A percentile compares a stretch with the other conserved stretches of the same genome.
phyloP scores from a whole-genome alignment of 441 rosid genomes.

The Metrosideros polymorpha region DNA sequence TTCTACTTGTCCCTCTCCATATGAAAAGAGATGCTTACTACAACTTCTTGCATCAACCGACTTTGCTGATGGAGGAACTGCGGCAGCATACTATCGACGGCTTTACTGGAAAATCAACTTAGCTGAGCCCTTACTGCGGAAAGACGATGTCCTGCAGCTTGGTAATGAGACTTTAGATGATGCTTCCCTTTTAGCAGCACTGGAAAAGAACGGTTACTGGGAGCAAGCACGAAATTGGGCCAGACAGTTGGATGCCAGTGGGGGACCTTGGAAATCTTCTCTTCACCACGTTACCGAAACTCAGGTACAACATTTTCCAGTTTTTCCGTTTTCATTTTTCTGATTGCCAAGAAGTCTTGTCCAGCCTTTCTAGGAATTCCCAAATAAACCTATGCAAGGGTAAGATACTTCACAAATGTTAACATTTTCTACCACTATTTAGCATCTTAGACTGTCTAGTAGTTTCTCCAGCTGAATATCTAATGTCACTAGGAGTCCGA shows the following conservation, averaged over 20 bases:
- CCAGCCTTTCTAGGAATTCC: not conserved
- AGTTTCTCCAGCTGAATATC: not conserved
- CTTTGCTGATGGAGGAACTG: conserved; percentile 91
- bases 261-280: conserved; percentile 84
- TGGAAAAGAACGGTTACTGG: conserved; percentile 88
- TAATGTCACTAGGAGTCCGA: not conserved
- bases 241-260: conserved; percentile 84
- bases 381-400: not conserved
- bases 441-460: not conserved
- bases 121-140: conserved; percentile 84
- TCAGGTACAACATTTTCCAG: conserved; percentile 50
- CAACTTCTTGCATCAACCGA: conserved; percentile 91
- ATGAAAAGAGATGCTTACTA: conserved; percentile 91
- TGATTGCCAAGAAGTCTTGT: not conserved
- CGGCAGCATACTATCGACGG: conserved; percentile 66
- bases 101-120: conserved; percentile 94
- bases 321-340: not conserved
- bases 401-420: not conserved
- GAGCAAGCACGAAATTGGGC: conserved; percentile 99
- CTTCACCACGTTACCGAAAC: conserved; percentile 92
- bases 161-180: conserved; percentile 90
- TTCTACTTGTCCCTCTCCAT: conserved; percentile 93
- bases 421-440: not conserved
- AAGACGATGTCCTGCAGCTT: conserved; percentile 59
- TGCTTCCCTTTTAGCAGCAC: conserved; percentile 76